Evolutionary conservation across 805 yeast species (phyloP).

Genomic region (Teunomyces tritomae): DNA sequence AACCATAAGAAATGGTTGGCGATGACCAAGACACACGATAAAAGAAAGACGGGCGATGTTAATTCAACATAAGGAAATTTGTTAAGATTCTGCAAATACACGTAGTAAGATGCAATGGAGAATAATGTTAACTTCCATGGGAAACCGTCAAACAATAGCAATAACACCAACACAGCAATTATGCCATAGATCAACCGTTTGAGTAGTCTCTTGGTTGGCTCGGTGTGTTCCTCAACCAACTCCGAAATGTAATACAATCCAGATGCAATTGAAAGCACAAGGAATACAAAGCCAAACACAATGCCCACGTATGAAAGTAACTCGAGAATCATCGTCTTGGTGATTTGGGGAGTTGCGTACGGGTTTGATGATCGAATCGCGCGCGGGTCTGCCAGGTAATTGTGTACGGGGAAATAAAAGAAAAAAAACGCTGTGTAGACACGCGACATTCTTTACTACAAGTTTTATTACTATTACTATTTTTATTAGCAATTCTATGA

Average conservation of each 20-base stretch:
- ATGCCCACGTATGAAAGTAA: constrained; percentile 38
- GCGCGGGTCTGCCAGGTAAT: too few relatives aligned
- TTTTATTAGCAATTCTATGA: constrained; percentile 5
- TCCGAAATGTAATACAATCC: constrained; percentile 91
- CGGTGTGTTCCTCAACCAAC: constrained; percentile 89
- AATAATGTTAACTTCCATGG: constrained; percentile 68
- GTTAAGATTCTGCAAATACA: constrained; percentile 74
- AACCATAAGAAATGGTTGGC: constrained; percentile 90
- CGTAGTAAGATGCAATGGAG: constrained; percentile 65
- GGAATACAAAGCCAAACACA: constrained; percentile 38
- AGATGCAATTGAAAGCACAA: constrained; percentile 66
- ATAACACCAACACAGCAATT: constrained; percentile 50
- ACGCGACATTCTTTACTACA: not conserved
- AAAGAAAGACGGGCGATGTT: constrained; percentile 65
- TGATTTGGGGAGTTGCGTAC: not conserved
- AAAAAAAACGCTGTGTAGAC: not conserved
- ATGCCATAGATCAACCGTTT: constrained; percentile 60
- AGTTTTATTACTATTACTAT: not conserved
- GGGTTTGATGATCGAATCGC: too few relatives aligned
- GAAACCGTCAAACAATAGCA: constrained; percentile 74
- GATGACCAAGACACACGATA: constrained; percentile 70
- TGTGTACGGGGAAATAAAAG: too few relatives aligned
- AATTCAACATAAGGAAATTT: constrained; percentile 83
- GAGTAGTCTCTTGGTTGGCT: constrained; percentile 72
- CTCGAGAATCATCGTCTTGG: constrained; percentile 34